These are phyloP conservation scores for Heracleum sosnowskyi DNA, from an alignment of 129 eudicot genomes.

Conservation along the genomic window DNA sequence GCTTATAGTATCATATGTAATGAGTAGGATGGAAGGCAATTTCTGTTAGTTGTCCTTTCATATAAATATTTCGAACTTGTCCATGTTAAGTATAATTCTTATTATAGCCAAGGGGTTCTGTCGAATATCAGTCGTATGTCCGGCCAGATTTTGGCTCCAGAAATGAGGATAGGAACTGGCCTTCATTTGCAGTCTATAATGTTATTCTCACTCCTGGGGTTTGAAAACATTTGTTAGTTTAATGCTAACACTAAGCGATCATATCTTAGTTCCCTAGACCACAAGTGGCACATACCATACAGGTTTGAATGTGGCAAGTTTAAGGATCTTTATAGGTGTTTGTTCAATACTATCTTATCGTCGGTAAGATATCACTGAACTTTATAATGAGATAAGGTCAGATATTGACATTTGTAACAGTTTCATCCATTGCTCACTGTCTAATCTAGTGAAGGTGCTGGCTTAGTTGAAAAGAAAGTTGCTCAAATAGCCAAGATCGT, in stretches of 20 bases:
- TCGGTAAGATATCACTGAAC: background rate
- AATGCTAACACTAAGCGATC: background rate
- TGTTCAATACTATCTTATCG: background rate
- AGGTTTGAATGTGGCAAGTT: background rate
- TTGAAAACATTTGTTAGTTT: background rate
- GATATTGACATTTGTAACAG: background rate
- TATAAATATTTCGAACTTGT: no score
- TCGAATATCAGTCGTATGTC: no score
- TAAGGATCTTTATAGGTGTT: slow-evolving; percentile 3
- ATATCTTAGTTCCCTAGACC: background rate
- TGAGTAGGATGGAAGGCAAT: background rate
- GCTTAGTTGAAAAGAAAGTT: background rate
- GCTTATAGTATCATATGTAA: background rate
- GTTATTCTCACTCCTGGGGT: background rate
- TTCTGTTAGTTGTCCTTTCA: background rate
- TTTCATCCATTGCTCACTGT: background rate
- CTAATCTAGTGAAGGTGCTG: background rate
- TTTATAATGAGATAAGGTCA: background rate
- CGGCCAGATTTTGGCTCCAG: background rate
- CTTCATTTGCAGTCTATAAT: background rate
- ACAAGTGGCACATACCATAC: background rate
- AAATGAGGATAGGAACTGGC: background rate
- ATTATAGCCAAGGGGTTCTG: no score
- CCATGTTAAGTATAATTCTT: background rate
- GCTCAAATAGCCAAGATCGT: background rate